These are phyloP conservation scores for Auricularia sp. DNA, from an alignment of 768 basidiomycete genomes.

Conservation along the genomic window DNA sequence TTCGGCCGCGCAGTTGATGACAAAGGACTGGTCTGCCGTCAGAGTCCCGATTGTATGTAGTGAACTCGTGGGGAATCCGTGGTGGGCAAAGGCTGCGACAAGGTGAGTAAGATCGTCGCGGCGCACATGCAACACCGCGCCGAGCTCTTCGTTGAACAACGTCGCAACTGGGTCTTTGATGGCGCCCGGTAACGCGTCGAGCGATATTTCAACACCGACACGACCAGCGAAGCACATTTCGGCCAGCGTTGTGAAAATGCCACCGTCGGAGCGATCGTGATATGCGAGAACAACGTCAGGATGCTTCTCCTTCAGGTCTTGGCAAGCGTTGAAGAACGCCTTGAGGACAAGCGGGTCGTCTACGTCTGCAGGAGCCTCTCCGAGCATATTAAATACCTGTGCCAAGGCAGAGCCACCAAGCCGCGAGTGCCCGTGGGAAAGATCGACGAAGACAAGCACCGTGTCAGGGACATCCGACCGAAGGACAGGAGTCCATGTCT, in stretches of 20 bases:
- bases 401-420: constrained; percentile 92
- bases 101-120: constrained; percentile 45
- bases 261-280: constrained; percentile 97
- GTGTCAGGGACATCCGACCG: constrained; percentile 53
- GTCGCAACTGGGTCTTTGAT: constrained; percentile 49
- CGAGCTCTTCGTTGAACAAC: constrained; percentile 94
- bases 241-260: constrained; percentile 78
- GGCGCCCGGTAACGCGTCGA: constrained; percentile 45
- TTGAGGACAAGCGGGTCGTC: constrained; percentile 66
- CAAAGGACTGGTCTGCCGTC: constrained; percentile 51
- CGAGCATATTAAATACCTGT: constrained; percentile 92
- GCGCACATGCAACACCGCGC: constrained; percentile 83
- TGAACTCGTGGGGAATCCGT: constrained; percentile 68
- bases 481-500: constrained; percentile 91
- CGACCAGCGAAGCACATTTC: constrained; percentile 95
- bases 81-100: constrained; percentile 45
- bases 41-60: constrained; percentile 73
- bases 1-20: constrained; percentile 39
- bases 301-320: constrained; percentile 45
- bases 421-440: constrained; percentile 70
- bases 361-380: constrained; percentile 77
- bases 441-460: constrained; percentile 77
- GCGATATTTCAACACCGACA: constrained; percentile 62
- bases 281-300: constrained; percentile 77
- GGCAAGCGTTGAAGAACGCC: constrained; percentile 75